Evolutionary conservation across 2,329 filamentous ascomycete genomes (phyloP), one percentile per base, ranked within the genome.

Genomic region (Coniochaeta hoffmannii): DNA sequence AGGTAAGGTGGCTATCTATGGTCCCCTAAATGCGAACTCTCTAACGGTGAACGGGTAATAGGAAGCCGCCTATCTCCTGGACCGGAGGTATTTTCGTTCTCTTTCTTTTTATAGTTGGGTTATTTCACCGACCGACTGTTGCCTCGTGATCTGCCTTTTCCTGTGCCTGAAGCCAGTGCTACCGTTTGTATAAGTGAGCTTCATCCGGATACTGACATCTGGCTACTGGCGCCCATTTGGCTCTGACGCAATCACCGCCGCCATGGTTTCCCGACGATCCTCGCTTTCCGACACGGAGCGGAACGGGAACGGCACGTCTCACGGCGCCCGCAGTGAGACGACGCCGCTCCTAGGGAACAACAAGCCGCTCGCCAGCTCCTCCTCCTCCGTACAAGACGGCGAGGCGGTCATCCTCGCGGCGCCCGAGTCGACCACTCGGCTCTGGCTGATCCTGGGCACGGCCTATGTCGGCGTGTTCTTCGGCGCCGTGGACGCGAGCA

Each of bases 401-500:
- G 77, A 81, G 62, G 71, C 71, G 41, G 73, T 71, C 6, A 63
- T 82, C 44, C 62, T 82, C n/a, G 73, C 72, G 32, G 69, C 77
- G 24, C 73, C 81, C 55, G 66, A 80, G 19, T 76, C 76, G 1
- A 72, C 74, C 1, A 63, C 71, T 12, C 76, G 74, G 56, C 71
- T 86, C 11, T 72, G 71, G 56, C 66, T 84, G 53, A 83, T 81
- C 57, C 73, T 87, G 46, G 75, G 74, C 57, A 76, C 77, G 2
- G 71, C 78, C 26, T 86, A 77, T 68, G 65, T 86, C 2, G 83
- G 83, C 58, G 83, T 86, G 17, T 85, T 86, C 64, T 69, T 86
- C 1, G 83, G 82, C 31, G 82, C 83, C 35, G 73, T 86, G 36
- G 90, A 96, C 71, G 82, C 82, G 1, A 94, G 89, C 50, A 87